Evolutionary conservation across 768 basidiomycete species (phyloP), one percentile per base, ranked within the genome.

Genomic region (Podaxis sp.): DNA sequence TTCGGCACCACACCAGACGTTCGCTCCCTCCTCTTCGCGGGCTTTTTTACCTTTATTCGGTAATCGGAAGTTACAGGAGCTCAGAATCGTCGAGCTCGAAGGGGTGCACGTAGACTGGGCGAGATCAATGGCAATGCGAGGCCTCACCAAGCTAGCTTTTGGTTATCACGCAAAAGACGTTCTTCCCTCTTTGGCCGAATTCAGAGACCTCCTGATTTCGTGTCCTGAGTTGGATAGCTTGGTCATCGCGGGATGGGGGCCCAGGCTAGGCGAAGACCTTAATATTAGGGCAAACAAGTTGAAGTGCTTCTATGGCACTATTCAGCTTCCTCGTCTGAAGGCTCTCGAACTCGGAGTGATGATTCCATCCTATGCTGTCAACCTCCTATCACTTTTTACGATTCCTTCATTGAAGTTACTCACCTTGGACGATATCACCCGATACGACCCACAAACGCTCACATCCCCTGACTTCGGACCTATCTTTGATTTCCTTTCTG

Each of bases 101-200:
- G 86, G 86, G 0, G 85, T 86, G 17, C 86, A 87, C 65, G 69
- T 87, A 55, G 78, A 85, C 57, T 88, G 86, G 86, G 50, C 71
- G 1, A 66, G 58, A 11, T 76, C 77, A 6, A n/a, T 22, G 15
- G 67, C 75, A 11, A 71, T 86, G 55, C 67, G 66, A 5, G 76
- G 78, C 61, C 78, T 88, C 15, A 73, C 73, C 19, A 74, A 72
- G 27, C 72, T 87, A 38, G 81, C 84, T 64, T 72, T 87, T 66
- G 83, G 79, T 64, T 88, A 83, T 65, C 84, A 85, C 17, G 79
- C 86, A 1, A 74, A 67, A 41, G 81, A 85, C 43, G 83, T 87
- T n/a, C 79, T 81, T 74, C 86, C 86, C 1, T 77, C 76, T 4
- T 66, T 84, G 52, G 64, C 70, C 0, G 77, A 85, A 57, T 86